phyloP scores from a whole-genome alignment of 2,329 filamentous ascomycete genomes.

The Teratosphaeria nubilosa region DNA sequence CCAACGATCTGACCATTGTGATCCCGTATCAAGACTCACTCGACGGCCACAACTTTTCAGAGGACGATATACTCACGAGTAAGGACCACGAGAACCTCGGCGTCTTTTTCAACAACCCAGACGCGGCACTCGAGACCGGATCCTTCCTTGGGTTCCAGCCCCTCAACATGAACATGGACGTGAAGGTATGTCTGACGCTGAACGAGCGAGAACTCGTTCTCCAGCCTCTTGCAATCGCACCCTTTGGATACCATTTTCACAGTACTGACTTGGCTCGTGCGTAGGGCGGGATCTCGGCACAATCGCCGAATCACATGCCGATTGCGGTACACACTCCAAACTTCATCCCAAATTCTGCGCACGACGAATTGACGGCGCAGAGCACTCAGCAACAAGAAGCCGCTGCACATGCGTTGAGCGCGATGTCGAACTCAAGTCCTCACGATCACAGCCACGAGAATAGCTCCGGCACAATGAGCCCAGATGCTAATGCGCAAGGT shows the following conservation, averaged over 20 bases:
- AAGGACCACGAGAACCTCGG: background rate
- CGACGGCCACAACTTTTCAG: background rate
- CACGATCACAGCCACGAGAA: background rate
- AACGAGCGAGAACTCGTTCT: background rate
- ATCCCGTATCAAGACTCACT: background rate
- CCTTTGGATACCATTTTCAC: background rate
- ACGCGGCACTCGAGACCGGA: background rate
- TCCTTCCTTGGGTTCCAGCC: background rate
- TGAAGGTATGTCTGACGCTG: background rate
- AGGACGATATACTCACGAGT: background rate
- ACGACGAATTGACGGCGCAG: background rate
- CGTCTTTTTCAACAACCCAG: background rate
- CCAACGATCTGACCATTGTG: background rate
- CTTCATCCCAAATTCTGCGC: background rate
- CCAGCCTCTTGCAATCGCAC: background rate
- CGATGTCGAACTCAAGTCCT: background rate
- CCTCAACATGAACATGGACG: background rate
- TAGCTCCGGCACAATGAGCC: background rate
- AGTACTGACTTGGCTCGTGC: background rate
- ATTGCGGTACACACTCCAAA: background rate
- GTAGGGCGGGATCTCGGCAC: background rate
- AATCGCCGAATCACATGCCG: background rate
- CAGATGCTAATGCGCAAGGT: background rate
- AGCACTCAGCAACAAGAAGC: background rate
- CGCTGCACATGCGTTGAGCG: slow-evolving; percentile 1